Base-by-base conservation (phyloP, 345 rosid species). In the Bruguiera parviflora region DNA sequence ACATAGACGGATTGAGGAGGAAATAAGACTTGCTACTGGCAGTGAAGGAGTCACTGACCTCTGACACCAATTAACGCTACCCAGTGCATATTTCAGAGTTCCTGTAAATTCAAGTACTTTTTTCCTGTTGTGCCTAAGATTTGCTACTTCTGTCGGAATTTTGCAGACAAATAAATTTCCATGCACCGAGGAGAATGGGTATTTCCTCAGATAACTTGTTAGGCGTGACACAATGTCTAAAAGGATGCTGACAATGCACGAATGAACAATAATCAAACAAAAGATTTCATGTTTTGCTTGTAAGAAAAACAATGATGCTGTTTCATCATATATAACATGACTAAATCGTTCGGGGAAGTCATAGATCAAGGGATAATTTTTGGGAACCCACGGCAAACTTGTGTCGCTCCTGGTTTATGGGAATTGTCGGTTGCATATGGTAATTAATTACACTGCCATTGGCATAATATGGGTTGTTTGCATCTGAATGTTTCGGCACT, bases 361-460 rank as follows among this genome's bases (percentile, higher is more conserved):
- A 20, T 52, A 68, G 79, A 74, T 75, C 89, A 7, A 87, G 98
- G 82, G 92, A 87, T 75, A 67, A 46, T 39, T 21, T 32, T 55
- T 95, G 98, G 72, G 98, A 94, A 73, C 93, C 97, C 64, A 82
- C 87, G 75, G 98, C 90, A 70, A 94, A 97, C 66, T 88, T 97
- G 4, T 88, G 81, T 77, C 97, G 91, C 79, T 85, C 92, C 64
- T 77, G 75, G 80, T 91, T 91, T 77, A 81, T 85, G 73, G 97
- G 96, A 79, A 91, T 97, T 62, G 96, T 91, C 73, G 98, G 89
- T 78, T 91, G 91, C 69, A 94, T 94, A 65, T 94, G 97, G 97
- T 94, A 84, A 56, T 62, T 21, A 58, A 51, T 66, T 62, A 29
- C 27, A 58, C 20, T 47, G 19, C 29, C 21, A 72, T 25, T 28